Conservation (phyloP, 2,329 filamentous ascomycete species). For the Calonectria hongkongensis region DNA sequence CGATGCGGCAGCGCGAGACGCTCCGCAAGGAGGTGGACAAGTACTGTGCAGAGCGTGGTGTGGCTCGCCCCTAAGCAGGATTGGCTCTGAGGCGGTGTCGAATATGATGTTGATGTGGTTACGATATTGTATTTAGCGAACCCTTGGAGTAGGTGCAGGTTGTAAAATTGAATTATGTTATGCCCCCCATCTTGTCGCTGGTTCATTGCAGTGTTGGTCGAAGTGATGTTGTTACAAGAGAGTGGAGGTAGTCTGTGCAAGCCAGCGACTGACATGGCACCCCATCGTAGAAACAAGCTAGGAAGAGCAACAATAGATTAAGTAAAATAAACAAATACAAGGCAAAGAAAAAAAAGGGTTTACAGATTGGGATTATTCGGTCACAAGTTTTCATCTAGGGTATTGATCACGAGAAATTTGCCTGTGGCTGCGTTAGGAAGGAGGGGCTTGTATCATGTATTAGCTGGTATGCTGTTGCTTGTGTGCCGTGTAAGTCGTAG, state of each 20-base stretch:
- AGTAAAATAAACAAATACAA: too few species aligned
- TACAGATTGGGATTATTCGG: too few species aligned
- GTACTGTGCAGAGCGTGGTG: constrained; percentile 80
- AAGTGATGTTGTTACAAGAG: not conserved
- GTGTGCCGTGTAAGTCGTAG: constrained; percentile 10
- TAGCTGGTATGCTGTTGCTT: too few species aligned
- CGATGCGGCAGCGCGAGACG: constrained; percentile 77
- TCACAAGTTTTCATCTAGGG: too few species aligned
- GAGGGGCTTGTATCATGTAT: too few species aligned
- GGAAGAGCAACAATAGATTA: too few species aligned
- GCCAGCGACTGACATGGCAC: too few species aligned
- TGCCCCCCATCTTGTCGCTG: not conserved
- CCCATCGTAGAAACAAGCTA: too few species aligned
- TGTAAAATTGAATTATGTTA: not conserved
- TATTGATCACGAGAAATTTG: too few species aligned
- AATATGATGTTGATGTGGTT: not conserved
- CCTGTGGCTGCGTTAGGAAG: too few species aligned
- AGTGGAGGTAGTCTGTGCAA: not conserved
- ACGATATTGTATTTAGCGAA: constrained; percentile 24
- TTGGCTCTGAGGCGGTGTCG: not conserved
- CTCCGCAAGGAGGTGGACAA: constrained; percentile 84
- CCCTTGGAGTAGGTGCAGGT: not conserved
- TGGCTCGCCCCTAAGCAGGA: constrained; percentile 48
- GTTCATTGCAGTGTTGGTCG: not conserved
- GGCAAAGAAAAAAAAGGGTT: too few species aligned